These are phyloP conservation scores for Leccinum fallax DNA, from an alignment of 1,284 basidiomycete species.

Conservation along the genomic window DNA sequence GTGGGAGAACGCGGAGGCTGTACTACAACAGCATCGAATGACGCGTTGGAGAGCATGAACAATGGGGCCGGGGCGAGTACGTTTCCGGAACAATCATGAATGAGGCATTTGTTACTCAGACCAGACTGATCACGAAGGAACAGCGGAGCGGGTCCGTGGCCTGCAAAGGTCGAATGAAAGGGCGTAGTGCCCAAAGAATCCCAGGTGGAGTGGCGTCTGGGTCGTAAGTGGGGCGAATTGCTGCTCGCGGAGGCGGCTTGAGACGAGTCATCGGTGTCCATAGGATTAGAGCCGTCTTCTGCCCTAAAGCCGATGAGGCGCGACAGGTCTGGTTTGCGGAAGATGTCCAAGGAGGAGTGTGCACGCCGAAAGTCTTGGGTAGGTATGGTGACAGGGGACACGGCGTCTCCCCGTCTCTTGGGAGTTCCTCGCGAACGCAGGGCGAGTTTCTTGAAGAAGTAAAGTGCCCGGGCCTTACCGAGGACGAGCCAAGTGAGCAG, in stretches of 20 bases:
- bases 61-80: slow-evolving; percentile 19
- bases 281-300: slow-evolving; percentile 30
- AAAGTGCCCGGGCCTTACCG: slow-evolving; percentile 40
- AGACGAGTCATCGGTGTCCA: slow-evolving; percentile 38
- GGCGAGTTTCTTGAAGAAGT: slow-evolving; percentile 43
- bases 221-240: slow-evolving; percentile 24
- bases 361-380: slow-evolving; percentile 27
- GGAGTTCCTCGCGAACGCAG: slow-evolving; percentile 29
- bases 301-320: slow-evolving; percentile 40
- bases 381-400: slow-evolving; percentile 19
- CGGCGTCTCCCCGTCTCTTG: slow-evolving; percentile 25
- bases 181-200: slow-evolving; percentile 20
- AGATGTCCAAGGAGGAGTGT: slow-evolving; percentile 37
- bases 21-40: slow-evolving; percentile 8
- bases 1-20: slow-evolving; percentile 9
- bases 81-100: slow-evolving; percentile 4
- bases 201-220: slow-evolving; percentile 27
- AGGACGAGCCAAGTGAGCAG: slow-evolving; percentile 2
- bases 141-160: slow-evolving; percentile 7
- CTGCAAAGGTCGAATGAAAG: slow-evolving; percentile 17
- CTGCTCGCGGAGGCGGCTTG: slow-evolving; percentile 31
- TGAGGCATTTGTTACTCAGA: not conserved
- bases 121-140: slow-evolving; percentile 14
- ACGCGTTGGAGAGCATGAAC: slow-evolving; percentile 11
- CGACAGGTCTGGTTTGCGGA: slow-evolving; percentile 48